These are phyloP conservation scores for Cinnamomum chago DNA, from an alignment of 164 flowering plant species.

Conservation along the genomic window DNA sequence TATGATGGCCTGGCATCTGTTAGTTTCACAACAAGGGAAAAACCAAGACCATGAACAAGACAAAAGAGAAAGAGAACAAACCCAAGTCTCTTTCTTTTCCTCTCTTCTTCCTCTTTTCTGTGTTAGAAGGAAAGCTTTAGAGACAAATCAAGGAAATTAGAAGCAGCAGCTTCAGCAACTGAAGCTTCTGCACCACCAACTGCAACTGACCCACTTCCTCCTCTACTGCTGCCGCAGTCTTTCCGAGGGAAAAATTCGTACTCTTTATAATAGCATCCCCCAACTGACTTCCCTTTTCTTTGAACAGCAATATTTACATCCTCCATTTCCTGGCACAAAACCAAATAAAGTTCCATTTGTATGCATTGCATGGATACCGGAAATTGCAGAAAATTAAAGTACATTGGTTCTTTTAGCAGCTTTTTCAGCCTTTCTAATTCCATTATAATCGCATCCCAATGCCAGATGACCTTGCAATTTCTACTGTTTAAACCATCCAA, in stretches of 20 bases:
- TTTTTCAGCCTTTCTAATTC: too few relatives aligned
- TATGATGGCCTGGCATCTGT: too few relatives aligned
- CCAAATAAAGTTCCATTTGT: neutral
- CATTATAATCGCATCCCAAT: too few relatives aligned
- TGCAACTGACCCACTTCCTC: conserved; percentile 1
- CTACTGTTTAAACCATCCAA: too few relatives aligned
- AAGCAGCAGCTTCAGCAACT: neutral
- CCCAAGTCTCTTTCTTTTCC: too few relatives aligned
- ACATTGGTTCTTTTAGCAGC: neutral
- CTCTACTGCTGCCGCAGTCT: conserved; percentile 4
- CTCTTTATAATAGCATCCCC: conserved; percentile 14
- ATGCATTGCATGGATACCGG: neutral
- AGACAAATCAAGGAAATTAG: conserved; percentile 21
- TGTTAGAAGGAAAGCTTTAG: conserved; percentile 19
- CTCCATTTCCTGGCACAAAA: conserved; percentile 13
- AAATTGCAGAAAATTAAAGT: neutral
- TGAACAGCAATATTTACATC: conserved; percentile 10
- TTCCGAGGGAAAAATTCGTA: conserved; percentile 25
- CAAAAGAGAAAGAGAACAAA: too few relatives aligned
- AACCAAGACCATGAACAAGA: too few relatives aligned
- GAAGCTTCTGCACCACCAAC: conserved; percentile 1
- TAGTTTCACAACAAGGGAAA: too few relatives aligned
- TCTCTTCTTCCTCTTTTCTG: too few relatives aligned
- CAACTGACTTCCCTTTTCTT: conserved; percentile 13
- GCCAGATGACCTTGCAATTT: too few relatives aligned